Conservation (phyloP, 805 yeast species). For the Candida yuanshanica region DNA sequence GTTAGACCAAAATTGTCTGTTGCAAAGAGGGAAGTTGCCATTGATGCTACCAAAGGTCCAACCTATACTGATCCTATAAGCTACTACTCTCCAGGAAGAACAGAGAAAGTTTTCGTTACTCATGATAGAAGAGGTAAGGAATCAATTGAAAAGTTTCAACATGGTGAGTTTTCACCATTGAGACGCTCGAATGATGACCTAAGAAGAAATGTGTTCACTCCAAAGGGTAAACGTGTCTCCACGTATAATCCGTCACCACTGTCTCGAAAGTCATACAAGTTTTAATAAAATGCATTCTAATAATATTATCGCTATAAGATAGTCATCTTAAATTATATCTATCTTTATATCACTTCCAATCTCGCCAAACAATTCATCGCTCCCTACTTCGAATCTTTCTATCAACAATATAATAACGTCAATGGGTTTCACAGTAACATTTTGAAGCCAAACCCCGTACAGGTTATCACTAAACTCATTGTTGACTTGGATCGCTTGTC, state of each 20-base stretch:
- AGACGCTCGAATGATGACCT: conserved; percentile 14
- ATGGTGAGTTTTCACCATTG: conserved; percentile 27
- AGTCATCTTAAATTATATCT: conserved; percentile 1
- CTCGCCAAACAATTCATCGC: conserved; percentile 32
- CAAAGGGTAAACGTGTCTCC: conserved; percentile 12
- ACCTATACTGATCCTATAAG: conserved; percentile 19
- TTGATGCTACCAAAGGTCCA: conserved; percentile 47
- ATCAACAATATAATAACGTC: conserved; percentile 33
- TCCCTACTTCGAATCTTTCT: conserved; percentile 46
- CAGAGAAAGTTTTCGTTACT: conserved; percentile 40
- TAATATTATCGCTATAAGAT: too few relatives aligned
- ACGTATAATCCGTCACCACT: conserved; percentile 22
- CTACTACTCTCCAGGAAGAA: conserved; percentile 27
- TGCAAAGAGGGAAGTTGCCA: conserved; percentile 50
- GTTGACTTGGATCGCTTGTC: conserved; percentile 39
- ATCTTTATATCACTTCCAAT: conserved; percentile 29
- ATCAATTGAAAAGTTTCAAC: conserved; percentile 26
- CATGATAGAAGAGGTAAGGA: conserved; percentile 36
- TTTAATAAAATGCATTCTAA: neutral
- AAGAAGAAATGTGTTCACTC: conserved; percentile 7
- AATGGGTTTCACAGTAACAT: conserved; percentile 11
- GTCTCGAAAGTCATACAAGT: conserved; percentile 9
- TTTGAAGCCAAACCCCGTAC: conserved; percentile 35
- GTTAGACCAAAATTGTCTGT: conserved; percentile 53
- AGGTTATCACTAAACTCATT: conserved; percentile 34